Evolutionary conservation across 2,329 filamentous ascomycete genomes (phyloP).

Genomic region (Metarhizium robertsii): DNA sequence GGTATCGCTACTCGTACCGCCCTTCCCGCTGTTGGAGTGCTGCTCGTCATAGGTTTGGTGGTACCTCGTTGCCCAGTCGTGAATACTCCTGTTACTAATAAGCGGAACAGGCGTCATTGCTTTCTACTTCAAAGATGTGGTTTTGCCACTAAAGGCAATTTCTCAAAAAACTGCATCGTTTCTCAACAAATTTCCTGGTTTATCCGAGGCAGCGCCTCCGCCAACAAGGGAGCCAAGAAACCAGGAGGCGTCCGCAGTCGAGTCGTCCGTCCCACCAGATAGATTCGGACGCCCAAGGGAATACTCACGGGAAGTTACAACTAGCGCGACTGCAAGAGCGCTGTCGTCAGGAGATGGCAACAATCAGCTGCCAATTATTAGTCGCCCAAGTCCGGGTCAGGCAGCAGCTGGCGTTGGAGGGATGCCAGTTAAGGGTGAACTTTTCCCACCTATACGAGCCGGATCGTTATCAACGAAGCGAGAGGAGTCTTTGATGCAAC

Average conservation of each 20-base stretch:
- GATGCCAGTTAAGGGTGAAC: conserved; percentile 27
- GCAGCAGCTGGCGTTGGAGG: conserved; percentile 27
- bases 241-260: neutral
- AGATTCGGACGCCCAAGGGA: neutral
- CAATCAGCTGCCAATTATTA: conserved; percentile 26
- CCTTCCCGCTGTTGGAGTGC: conserved; percentile 40
- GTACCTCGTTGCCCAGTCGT: conserved; percentile 1
- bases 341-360: conserved; percentile 8
- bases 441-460: conserved; percentile 32
- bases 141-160: conserved; percentile 6
- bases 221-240: neutral
- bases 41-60: conserved; percentile 37
- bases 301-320: neutral
- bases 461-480: conserved; percentile 15
- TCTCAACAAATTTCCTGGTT: conserved; percentile 1
- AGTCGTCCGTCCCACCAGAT: neutral
- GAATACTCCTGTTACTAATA: conserved; percentile 19
- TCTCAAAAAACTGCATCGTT: conserved; percentile 1
- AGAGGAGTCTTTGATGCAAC: conserved; percentile 8
- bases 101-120: conserved; percentile 1
- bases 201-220: neutral
- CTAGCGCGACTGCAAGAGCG: neutral
- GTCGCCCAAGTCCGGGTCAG: conserved; percentile 27
- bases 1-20: conserved; percentile 36
- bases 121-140: conserved; percentile 19